Percentiles rank a stretch among this genome's conserved stretches.
phyloP scores from a whole-genome alignment of 805 yeast species.

The Torulaspora quercuum region DNA sequence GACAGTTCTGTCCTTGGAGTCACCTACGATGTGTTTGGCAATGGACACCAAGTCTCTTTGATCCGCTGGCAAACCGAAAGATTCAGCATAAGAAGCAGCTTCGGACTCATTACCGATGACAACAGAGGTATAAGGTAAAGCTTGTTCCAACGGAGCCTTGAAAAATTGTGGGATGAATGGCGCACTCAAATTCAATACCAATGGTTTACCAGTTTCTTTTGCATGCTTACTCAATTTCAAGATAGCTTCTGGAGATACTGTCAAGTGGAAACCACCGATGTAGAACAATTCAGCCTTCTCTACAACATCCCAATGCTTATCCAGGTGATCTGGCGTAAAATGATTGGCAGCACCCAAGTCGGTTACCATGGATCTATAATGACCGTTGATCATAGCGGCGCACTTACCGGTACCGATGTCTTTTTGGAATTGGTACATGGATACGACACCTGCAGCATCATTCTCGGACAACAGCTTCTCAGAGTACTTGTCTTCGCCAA shows the following conservation, averaged over 20 bases:
- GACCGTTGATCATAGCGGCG: constrained; percentile 89
- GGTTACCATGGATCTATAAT: constrained; percentile 88
- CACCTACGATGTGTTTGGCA: constrained; percentile 62
- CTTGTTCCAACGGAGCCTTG: constrained; percentile 80
- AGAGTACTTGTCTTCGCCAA: constrained; percentile 87
- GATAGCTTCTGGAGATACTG: constrained; percentile 96
- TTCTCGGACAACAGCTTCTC: constrained; percentile 81
- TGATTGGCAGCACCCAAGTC: constrained; percentile 98
- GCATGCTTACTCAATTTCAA: constrained; percentile 88
- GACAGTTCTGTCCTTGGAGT: constrained; percentile 80
- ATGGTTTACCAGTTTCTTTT: constrained; percentile 70
- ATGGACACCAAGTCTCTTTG: constrained; percentile 63
- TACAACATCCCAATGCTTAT: constrained; percentile 81
- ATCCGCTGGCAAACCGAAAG: constrained; percentile 57
- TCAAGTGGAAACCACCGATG: constrained; percentile 98
- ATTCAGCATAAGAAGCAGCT: constrained; percentile 89
- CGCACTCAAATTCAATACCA: constrained; percentile 86
- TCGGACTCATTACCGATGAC: constrained; percentile 96
- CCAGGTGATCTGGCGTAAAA: constrained; percentile 84
- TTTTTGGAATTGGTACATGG: constrained; percentile 78
- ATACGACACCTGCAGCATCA: constrained; percentile 78
- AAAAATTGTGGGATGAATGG: constrained; percentile 96
- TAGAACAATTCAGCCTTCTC: constrained; percentile 78
- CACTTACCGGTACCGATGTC: constrained; percentile 91
- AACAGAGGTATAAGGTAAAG: constrained; percentile 83